phyloP scores from a whole-genome alignment of 2,329 filamentous ascomycete genomes.

The Gremmenia infestans region DNA sequence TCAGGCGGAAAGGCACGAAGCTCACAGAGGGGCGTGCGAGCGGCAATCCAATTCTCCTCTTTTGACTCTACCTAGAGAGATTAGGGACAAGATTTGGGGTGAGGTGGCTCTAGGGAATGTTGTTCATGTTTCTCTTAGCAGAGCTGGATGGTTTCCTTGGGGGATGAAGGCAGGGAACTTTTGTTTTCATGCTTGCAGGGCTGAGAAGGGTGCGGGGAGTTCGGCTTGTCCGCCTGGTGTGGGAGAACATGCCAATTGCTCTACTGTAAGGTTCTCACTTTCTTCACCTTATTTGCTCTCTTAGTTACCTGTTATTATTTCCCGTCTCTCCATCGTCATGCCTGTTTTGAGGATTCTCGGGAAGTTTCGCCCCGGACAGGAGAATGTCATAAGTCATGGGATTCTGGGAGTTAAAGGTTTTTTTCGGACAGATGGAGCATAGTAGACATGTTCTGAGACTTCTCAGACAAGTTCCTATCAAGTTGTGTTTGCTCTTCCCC shows the following conservation, averaged over 20 bases:
- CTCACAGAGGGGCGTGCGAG: conserved; percentile 2
- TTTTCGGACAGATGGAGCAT: no score
- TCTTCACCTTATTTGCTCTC: not conserved
- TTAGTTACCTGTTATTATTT: not conserved
- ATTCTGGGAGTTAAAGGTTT: not conserved
- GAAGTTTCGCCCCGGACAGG: not conserved
- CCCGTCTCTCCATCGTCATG: not conserved
- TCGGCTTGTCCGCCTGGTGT: conserved; percentile 11
- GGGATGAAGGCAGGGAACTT: not conserved
- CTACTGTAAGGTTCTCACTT: not conserved
- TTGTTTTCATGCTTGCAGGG: conserved; percentile 1
- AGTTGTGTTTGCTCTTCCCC: no score
- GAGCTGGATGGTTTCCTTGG: not conserved
- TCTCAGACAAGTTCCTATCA: no score
- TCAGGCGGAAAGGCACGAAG: not conserved
- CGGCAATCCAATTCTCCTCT: conserved; percentile 3
- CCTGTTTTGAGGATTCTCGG: not conserved
- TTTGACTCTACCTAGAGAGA: conserved; percentile 11
- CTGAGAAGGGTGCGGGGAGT: conserved; percentile 1
- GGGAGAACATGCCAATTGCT: conserved; percentile 16
- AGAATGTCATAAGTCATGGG: not conserved
- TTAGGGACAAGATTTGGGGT: conserved; percentile 17
- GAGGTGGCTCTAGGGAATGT: conserved; percentile 9
- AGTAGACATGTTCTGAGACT: no score
- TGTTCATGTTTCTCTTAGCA: conserved; percentile 10